A percentile compares a stretch with the other conserved stretches of the same genome.
phyloP scores from a whole-genome alignment of 73 alveolate species.

The Tetrahymena elliotti region DNA sequence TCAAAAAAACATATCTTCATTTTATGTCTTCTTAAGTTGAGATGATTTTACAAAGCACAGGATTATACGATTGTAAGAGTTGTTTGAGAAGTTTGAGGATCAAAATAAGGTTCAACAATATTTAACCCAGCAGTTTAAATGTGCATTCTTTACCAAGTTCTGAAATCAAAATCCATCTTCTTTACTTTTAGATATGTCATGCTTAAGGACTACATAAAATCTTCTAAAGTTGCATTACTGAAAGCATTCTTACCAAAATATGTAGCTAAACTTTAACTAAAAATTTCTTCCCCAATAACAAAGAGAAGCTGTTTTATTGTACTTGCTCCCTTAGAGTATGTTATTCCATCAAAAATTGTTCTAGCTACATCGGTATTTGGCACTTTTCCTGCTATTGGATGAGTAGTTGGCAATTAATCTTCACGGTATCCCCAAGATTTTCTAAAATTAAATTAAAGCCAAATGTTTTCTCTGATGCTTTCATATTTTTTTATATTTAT shows the following conservation, averaged over 20 bases:
- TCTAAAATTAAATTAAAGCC: slow-evolving; percentile 70
- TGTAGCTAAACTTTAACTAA: slow-evolving; percentile 64
- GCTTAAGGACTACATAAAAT: slow-evolving; percentile 47
- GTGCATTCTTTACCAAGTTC: background rate
- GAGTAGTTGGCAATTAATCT: slow-evolving; percentile 85
- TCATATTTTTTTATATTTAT: slow-evolving; percentile 48
- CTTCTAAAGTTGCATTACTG: slow-evolving; percentile 75
- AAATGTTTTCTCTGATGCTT: slow-evolving; percentile 39
- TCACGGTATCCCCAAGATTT: slow-evolving; percentile 83
- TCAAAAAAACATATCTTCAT: background rate
- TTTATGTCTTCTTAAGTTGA: background rate
- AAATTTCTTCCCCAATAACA: slow-evolving; percentile 74
- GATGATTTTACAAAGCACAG: background rate
- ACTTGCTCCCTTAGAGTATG: slow-evolving; percentile 90
- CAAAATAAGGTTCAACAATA: background rate
- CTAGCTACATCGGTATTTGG: slow-evolving; percentile 82
- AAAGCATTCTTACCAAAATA: slow-evolving; percentile 71
- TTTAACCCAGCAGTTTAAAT: background rate
- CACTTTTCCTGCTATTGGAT: slow-evolving; percentile 84
- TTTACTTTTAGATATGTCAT: background rate
- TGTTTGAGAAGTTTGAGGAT: background rate
- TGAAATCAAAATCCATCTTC: background rate
- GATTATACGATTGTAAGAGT: background rate
- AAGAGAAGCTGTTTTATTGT: slow-evolving; percentile 75
- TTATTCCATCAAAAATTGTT: slow-evolving; percentile 83